Conservation (phyloP, 2,329 filamentous ascomycete genomes). For the Calonectria hongkongensis region DNA sequence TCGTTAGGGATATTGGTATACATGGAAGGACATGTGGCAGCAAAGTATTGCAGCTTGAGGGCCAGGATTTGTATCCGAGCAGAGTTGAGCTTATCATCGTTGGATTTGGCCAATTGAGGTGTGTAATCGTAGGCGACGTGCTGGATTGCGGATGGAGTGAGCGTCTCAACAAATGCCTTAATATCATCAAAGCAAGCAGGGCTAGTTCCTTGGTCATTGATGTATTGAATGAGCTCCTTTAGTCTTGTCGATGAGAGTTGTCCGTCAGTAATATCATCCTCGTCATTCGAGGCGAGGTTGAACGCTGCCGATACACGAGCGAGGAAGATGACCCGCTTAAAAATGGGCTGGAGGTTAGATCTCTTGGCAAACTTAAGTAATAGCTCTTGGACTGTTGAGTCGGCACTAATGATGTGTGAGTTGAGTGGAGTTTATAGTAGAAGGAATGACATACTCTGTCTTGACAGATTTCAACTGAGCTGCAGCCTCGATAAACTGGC, state of each 20-base stretch:
- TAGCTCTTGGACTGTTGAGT: constrained; percentile 54
- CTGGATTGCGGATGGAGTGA: constrained; percentile 64
- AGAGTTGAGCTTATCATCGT: constrained; percentile 47
- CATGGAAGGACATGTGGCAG: constrained; percentile 61
- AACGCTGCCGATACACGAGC: constrained; percentile 63
- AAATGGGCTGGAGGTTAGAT: constrained; percentile 60
- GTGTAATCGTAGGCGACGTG: constrained; percentile 63
- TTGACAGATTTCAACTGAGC: constrained; percentile 56
- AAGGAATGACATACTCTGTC: constrained; percentile 57
- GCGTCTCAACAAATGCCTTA: constrained; percentile 64
- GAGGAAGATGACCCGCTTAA: constrained; percentile 62
- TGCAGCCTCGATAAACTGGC: constrained; percentile 63
- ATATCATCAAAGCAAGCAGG: constrained; percentile 69
- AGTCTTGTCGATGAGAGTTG: constrained; percentile 57
- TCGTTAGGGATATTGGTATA: constrained; percentile 47
- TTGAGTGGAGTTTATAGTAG: neutral
- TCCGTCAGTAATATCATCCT: constrained; percentile 54
- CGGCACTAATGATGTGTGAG: constrained; percentile 52
- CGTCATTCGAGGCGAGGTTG: constrained; percentile 56
- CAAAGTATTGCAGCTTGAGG: constrained; percentile 67
- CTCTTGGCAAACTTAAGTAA: constrained; percentile 57
- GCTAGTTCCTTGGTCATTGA: constrained; percentile 60
- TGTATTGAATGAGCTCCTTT: constrained; percentile 60
- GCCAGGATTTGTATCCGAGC: constrained; percentile 59
- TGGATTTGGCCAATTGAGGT: constrained; percentile 56